phyloP scores from a whole-genome alignment of 179 eudicot genomes.

The Silene vulgaris region DNA sequence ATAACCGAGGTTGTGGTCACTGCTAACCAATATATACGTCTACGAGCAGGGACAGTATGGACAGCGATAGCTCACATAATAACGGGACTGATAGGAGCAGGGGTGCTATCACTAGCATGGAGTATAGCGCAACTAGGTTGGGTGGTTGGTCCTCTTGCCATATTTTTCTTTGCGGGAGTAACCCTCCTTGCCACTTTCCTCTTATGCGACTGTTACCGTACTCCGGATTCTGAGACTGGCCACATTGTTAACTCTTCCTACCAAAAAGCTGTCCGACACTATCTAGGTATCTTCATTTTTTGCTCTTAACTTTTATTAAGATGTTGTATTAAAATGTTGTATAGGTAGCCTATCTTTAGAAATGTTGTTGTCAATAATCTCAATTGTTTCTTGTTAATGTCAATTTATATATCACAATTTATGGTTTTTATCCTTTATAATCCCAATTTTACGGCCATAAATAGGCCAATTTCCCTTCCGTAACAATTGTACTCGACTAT shows the following conservation, averaged over 20 bases:
- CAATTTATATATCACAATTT: too few species aligned
- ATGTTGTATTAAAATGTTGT: too few species aligned
- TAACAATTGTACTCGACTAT: too few species aligned
- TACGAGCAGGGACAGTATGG: slow-evolving; percentile 44
- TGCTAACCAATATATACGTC: not conserved
- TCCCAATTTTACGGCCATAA: too few species aligned
- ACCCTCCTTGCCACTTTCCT: slow-evolving; percentile 32
- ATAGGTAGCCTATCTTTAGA: not conserved
- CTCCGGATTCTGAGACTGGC: slow-evolving; percentile 35
- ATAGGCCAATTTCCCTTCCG: too few species aligned
- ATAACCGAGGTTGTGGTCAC: too few species aligned
- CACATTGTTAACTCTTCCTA: slow-evolving; percentile 22
- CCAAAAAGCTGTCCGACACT: slow-evolving; percentile 36
- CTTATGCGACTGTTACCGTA: slow-evolving; percentile 38
- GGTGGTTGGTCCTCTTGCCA: slow-evolving; percentile 39
- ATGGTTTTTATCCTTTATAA: too few species aligned
- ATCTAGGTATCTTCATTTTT: slow-evolving; percentile 33
- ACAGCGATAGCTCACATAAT: slow-evolving; percentile 53
- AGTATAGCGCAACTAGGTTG: slow-evolving; percentile 55
- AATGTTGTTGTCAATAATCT: too few species aligned
- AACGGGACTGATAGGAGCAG: slow-evolving; percentile 56
- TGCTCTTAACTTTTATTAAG: too few species aligned
- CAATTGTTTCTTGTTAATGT: too few species aligned
- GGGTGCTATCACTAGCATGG: slow-evolving; percentile 54
- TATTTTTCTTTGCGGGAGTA: slow-evolving; percentile 36